Percentiles rank a stretch among this genome's conserved stretches.
phyloP scores from a whole-genome alignment of 75 land plant species.

The Picea glauca region DNA sequence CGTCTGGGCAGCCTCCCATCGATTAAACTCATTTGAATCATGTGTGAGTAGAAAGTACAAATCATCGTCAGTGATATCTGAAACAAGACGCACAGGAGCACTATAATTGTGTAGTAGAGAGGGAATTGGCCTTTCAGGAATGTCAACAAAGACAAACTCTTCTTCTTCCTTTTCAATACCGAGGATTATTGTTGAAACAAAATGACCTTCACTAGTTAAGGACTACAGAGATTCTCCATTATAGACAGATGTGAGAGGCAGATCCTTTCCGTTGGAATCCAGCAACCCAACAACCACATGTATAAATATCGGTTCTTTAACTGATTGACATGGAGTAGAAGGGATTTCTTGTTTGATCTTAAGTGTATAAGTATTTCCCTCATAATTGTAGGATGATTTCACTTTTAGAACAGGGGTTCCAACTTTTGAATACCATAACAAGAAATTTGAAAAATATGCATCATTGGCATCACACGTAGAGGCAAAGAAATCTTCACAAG shows the following conservation, averaged over 20 bases:
- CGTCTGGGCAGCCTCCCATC: conserved; percentile 89
- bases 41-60: conserved; percentile 82
- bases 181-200: conserved; percentile 63
- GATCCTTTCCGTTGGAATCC: conserved; percentile 68
- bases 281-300: conserved; percentile 83
- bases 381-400: conserved; percentile 72
- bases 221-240: conserved; percentile 49
- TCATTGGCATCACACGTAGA: conserved; percentile 96
- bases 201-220: conserved; percentile 27
- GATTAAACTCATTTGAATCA: conserved; percentile 93
- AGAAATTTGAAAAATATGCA: conserved; percentile 79
- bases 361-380: conserved; percentile 61
- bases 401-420: conserved; percentile 87
- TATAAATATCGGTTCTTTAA: conserved; percentile 90
- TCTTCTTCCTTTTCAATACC: conserved; percentile 88
- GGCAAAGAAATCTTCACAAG: conserved; percentile 96
- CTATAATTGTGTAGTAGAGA: conserved; percentile 82
- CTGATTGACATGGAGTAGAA: conserved; percentile 86
- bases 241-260: conserved; percentile 61
- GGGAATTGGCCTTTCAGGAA: conserved; percentile 75
- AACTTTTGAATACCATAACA: conserved; percentile 92
- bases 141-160: conserved; percentile 78
- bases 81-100: conserved; percentile 83
- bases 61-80: conserved; percentile 81
- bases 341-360: conserved; percentile 85